Evolutionary conservation across 148 eudicot genomes (phyloP).

Genomic region (Cornus suecica): DNA sequence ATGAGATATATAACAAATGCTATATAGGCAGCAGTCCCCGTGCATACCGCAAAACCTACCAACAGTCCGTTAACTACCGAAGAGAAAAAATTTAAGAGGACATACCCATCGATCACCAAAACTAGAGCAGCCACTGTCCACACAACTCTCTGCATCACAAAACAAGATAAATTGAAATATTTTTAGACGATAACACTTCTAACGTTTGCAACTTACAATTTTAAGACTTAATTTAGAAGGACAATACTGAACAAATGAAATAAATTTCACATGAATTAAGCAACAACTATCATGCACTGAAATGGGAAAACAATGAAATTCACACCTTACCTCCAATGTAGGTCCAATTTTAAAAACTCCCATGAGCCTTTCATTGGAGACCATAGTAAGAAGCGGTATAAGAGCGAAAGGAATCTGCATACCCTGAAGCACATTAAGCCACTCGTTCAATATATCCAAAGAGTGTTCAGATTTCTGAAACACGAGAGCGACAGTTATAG

Average conservation of each 20-base stretch:
- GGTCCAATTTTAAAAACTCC: constrained; percentile 66
- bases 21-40: constrained; percentile 36
- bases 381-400: constrained; percentile 80
- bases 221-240: neutral
- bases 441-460: constrained; percentile 70
- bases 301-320: neutral
- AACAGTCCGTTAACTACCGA: constrained; percentile 57
- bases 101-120: constrained; percentile 59
- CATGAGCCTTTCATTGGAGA: constrained; percentile 69
- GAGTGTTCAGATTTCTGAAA: constrained; percentile 64
- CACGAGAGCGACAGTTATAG: constrained; percentile 69
- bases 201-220: neutral
- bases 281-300: neutral
- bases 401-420: constrained; percentile 88
- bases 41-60: constrained; percentile 35
- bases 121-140: constrained; percentile 66
- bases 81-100: constrained; percentile 49
- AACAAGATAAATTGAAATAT: neutral
- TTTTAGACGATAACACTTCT: neutral
- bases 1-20: constrained; percentile 49
- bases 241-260: neutral
- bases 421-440: constrained; percentile 90
- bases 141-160: constrained; percentile 39
- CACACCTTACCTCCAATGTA: constrained; percentile 44
- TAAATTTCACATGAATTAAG: no score